Evolutionary conservation across 495 filamentous ascomycete genomes (phyloP), one percentile per base, ranked within the genome.

Genomic region (Chaetomium fimeti): DNA sequence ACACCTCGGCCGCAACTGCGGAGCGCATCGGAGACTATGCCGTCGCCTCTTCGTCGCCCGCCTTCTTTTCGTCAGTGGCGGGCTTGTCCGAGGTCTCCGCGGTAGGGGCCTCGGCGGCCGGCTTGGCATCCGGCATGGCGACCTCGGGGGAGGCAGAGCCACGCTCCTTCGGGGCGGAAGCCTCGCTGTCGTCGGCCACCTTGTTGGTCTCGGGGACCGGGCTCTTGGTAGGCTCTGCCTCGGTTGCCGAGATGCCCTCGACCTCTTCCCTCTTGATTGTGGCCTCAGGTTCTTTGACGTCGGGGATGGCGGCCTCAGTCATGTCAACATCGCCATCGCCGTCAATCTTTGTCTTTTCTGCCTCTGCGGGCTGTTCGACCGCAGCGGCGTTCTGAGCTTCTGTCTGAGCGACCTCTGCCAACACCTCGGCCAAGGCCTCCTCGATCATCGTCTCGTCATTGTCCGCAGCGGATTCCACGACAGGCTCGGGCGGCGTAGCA

Each of bases 371-470:
- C 51, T 60, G 32, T 56, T 67, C 68, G 22, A 58, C 29, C 3
- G 62, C 48, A 6, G 62, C 22, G 13, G 62, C 28, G 16, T 64
- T 48, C 32, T 66, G 61, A 0, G 52, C 64, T 9, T 56, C 64
- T 13, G 42, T 38, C 18, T 69, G 61, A 4, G 48, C 65, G 16
- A 36, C 58, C 15, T 64, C 55, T 13, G 62, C 59, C 1, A 54
- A 3, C 1, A 68, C 24, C 55, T 48, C 63, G 57, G 27, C 56
- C 2, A 70, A 74, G 12, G 77, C 85, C 67, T 88, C 87, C 65
- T 88, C 88, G 80, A 90, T 88, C 61, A 87, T 84, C 27, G 84
- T 84, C 42, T 85, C 81, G 27, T 84, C 81, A 29, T 80, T 79
- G 28, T 83, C 79, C 54, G 69, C 74, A 22, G 67, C 77, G 32